phyloP scores from a whole-genome alignment of 2,329 filamentous ascomycete species.

The Sclerotiophoma versabilis region DNA sequence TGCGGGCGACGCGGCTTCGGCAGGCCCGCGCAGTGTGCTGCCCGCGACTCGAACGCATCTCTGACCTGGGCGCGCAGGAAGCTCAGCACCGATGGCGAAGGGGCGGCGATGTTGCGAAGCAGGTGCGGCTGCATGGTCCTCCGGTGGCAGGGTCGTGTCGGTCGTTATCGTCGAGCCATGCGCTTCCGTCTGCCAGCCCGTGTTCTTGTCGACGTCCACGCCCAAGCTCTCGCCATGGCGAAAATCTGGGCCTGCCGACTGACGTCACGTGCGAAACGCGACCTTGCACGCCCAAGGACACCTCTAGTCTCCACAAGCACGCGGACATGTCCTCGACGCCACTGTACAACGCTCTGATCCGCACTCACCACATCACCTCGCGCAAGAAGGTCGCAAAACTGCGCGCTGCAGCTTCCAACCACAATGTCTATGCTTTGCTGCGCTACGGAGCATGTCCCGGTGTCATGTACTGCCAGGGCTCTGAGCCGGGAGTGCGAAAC shows the following conservation, averaged over 20 bases:
- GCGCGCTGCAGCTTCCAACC: slow-evolving; percentile 67
- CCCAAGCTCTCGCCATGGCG: slow-evolving; percentile 3
- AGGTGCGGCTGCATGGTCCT: slow-evolving; percentile 48
- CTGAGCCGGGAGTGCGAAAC: slow-evolving; percentile 61
- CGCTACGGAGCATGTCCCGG: slow-evolving; percentile 74
- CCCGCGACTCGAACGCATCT: slow-evolving; percentile 38
- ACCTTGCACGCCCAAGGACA: background rate
- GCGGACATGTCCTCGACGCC: slow-evolving; percentile 30
- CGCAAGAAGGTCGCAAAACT: slow-evolving; percentile 74
- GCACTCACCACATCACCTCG: slow-evolving; percentile 82
- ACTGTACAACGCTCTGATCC: slow-evolving; percentile 68
- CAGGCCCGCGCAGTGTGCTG: slow-evolving; percentile 31
- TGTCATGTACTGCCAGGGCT: slow-evolving; percentile 78
- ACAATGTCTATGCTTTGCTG: slow-evolving; percentile 69
- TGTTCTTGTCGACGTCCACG: no score
- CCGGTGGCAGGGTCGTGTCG: slow-evolving; percentile 22
- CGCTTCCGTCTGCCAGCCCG: background rate
- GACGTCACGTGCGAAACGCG: slow-evolving; percentile 37
- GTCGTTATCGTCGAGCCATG: slow-evolving; percentile 14
- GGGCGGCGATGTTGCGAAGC: slow-evolving; percentile 41
- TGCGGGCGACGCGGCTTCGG: slow-evolving; percentile 28
- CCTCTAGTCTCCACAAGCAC: background rate
- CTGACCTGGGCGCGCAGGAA: slow-evolving; percentile 47
- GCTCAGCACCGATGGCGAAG: slow-evolving; percentile 48
- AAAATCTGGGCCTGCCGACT: slow-evolving; percentile 27